Evolutionary conservation across 2,329 filamentous ascomycete species (phyloP).

Genomic region (Talaromyces albobiverticillius): DNA sequence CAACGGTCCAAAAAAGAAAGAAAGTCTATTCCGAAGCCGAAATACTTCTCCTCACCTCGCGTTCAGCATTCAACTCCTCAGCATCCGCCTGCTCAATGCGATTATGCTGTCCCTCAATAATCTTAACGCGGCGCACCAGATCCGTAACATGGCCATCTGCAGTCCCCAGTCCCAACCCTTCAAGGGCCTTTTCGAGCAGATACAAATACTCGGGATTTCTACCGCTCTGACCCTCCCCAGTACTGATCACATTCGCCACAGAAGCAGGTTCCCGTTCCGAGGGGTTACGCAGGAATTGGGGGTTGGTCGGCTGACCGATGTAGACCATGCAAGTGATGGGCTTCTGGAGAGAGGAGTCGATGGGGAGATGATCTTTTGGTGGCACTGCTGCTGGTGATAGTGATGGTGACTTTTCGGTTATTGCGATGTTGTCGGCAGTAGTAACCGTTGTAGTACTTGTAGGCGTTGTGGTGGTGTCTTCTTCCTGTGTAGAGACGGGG

Average conservation of each 20-base stretch:
- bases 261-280: conserved; percentile 67
- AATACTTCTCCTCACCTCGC: conserved; percentile 26
- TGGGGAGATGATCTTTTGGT: neutral
- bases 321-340: conserved; percentile 70
- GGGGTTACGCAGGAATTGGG: conserved; percentile 68
- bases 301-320: conserved; percentile 89
- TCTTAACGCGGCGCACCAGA: conserved; percentile 68
- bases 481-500: conserved; percentile 44
- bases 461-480: conserved; percentile 9
- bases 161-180: conserved; percentile 70
- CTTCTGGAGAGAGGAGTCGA: conserved; percentile 10
- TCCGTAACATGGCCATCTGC: conserved; percentile 83
- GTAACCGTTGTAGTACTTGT: neutral
- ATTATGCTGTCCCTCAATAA: conserved; percentile 49
- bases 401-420: neutral
- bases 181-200: conserved; percentile 71
- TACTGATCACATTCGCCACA: conserved; percentile 77
- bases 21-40: neutral
- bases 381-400: neutral
- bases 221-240: conserved; percentile 77
- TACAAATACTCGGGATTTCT: conserved; percentile 88
- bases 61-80: conserved; percentile 32
- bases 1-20: too few relatives aligned
- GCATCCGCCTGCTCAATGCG: conserved; percentile 21
- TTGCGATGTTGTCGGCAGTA: neutral